Evolutionary conservation across 1,284 basidiomycete species (phyloP).

Genomic region (Albatrellus sp.): DNA sequence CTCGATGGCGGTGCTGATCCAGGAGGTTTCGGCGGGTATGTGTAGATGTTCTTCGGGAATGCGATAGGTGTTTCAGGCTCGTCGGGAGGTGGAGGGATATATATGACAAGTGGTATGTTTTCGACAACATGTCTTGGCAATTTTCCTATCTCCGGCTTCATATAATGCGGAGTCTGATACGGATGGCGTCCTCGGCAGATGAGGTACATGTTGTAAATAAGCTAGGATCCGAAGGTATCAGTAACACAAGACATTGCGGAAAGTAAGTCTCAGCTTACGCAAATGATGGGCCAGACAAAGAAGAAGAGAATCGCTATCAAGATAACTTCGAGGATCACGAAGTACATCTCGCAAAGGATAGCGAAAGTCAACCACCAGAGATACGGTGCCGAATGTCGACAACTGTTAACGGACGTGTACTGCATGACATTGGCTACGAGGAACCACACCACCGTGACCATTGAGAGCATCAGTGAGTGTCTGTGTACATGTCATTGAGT

Average conservation of each 20-base stretch:
- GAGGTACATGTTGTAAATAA: slow-evolving; percentile 64
- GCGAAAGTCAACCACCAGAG: slow-evolving; percentile 76
- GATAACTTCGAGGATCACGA: slow-evolving; percentile 62
- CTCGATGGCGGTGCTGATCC: slow-evolving; percentile 23
- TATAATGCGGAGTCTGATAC: slow-evolving; percentile 52
- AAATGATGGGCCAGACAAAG: slow-evolving; percentile 62
- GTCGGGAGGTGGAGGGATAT: slow-evolving; percentile 61
- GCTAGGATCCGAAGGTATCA: slow-evolving; percentile 22
- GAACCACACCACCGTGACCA: slow-evolving; percentile 69
- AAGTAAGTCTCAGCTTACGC: slow-evolving; percentile 32
- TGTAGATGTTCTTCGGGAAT: slow-evolving; percentile 31
- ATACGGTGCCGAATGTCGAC: slow-evolving; percentile 58
- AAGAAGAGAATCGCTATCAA: slow-evolving; percentile 62
- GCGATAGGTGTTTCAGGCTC: slow-evolving; percentile 18
- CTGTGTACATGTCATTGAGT: slow-evolving; percentile 18
- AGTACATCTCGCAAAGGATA: slow-evolving; percentile 66
- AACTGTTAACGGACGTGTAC: slow-evolving; percentile 61
- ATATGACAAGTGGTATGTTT: slow-evolving; percentile 67
- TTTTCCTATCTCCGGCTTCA: slow-evolving; percentile 67
- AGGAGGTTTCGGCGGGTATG: slow-evolving; percentile 42
- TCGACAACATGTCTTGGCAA: slow-evolving; percentile 58
- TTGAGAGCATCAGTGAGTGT: slow-evolving; percentile 48
- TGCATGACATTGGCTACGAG: slow-evolving; percentile 64
- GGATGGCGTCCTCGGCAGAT: slow-evolving; percentile 69
- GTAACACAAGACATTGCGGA: not conserved